Conservation (phyloP, 495 filamentous ascomycete species). For the Cercophora samala region DNA sequence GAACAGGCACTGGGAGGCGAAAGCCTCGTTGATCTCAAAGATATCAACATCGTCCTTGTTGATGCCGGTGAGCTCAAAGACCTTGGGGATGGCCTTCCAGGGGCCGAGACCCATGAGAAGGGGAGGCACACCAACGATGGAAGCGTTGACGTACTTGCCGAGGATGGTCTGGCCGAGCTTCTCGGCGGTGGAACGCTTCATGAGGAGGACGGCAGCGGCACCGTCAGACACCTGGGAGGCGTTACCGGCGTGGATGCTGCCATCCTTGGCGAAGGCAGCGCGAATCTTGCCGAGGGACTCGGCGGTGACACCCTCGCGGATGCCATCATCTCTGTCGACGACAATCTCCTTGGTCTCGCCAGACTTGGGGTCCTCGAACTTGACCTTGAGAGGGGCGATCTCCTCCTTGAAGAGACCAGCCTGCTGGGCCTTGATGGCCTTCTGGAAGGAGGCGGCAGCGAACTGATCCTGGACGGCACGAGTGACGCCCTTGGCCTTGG, state of each 20-base stretch:
- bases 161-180: slow-evolving; percentile 82
- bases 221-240: slow-evolving; percentile 94
- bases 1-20: slow-evolving; percentile 92
- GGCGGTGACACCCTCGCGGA: slow-evolving; percentile 78
- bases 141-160: slow-evolving; percentile 79
- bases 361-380: slow-evolving; percentile 83
- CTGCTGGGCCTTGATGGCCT: slow-evolving; percentile 81
- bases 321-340: slow-evolving; percentile 83
- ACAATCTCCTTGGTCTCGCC: slow-evolving; percentile 80
- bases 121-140: slow-evolving; percentile 84
- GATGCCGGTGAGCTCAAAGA: slow-evolving; percentile 80
- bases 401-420: slow-evolving; percentile 89
- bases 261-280: slow-evolving; percentile 85
- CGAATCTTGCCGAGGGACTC: slow-evolving; percentile 86
- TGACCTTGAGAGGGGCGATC: slow-evolving; percentile 81
- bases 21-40: slow-evolving; percentile 99
- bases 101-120: slow-evolving; percentile 95
- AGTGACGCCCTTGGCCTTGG: slow-evolving; percentile 70
- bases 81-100: slow-evolving; percentile 93
- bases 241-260: slow-evolving; percentile 93
- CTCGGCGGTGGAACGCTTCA: slow-evolving; percentile 92
- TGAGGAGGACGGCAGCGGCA: slow-evolving; percentile 89
- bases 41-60: slow-evolving; percentile 91
- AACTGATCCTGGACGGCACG: slow-evolving; percentile 81
- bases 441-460: slow-evolving; percentile 84